Evolutionary conservation across 805 yeast genomes (phyloP).

Genomic region (Candida sanyiensis): DNA sequence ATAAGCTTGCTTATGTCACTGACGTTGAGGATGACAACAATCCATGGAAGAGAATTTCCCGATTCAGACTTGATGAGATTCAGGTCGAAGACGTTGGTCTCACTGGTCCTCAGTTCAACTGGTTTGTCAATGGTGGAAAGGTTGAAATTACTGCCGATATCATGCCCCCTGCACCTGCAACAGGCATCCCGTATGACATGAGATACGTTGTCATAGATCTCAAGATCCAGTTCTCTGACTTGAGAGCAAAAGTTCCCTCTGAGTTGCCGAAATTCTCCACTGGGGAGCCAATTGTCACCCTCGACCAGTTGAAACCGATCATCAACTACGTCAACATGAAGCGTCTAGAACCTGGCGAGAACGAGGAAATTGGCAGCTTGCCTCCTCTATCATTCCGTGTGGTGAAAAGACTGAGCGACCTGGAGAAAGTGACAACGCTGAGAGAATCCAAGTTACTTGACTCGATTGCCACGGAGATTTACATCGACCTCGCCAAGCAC

Average conservation of each 20-base stretch:
- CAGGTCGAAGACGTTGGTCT: constrained; percentile 33
- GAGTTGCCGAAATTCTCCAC: constrained; percentile 46
- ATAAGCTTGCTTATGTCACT: constrained; percentile 42
- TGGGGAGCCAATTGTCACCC: constrained; percentile 49
- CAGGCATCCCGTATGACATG: constrained; percentile 15
- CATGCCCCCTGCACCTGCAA: constrained; percentile 50
- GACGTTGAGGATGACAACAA: constrained; percentile 31
- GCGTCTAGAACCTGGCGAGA: constrained; percentile 18
- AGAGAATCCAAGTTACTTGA: constrained; percentile 45
- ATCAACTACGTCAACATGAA: constrained; percentile 54
- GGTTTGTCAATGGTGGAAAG: constrained; percentile 72
- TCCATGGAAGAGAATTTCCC: constrained; percentile 46
- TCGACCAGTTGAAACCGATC: constrained; percentile 55
- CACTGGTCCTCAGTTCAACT: constrained; percentile 43
- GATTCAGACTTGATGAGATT: constrained; percentile 38
- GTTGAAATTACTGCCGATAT: constrained; percentile 68
- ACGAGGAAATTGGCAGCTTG: constrained; percentile 23
- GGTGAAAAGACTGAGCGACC: constrained; percentile 40
- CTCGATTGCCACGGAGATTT: constrained; percentile 47
- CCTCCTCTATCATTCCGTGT: constrained; percentile 35
- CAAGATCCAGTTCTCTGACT: constrained; percentile 56
- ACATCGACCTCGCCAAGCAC: constrained; percentile 49
- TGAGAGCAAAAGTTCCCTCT: constrained; percentile 50
- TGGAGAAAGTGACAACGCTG: constrained; percentile 34
- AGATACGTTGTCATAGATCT: constrained; percentile 65